Evolutionary conservation across 148 eudicot genomes (phyloP).

Genomic region (Fagopyrum esculentum): DNA sequence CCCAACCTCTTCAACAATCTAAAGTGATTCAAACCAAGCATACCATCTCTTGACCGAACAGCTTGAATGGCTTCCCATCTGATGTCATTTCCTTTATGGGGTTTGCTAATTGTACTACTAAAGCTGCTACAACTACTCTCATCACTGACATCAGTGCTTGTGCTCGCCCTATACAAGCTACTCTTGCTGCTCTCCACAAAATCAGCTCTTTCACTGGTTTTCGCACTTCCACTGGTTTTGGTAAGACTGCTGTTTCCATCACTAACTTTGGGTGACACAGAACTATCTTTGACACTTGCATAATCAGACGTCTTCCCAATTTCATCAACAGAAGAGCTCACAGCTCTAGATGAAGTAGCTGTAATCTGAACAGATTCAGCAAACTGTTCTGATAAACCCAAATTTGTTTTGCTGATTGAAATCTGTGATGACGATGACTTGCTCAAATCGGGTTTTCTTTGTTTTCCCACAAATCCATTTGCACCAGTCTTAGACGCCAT

Average conservation of each 20-base stretch:
- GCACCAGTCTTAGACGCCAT: slow-evolving; percentile 33
- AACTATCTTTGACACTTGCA: slow-evolving; percentile 44
- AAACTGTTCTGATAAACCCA: slow-evolving; percentile 21
- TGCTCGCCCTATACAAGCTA: slow-evolving; percentile 56
- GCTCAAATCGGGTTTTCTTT: not conserved
- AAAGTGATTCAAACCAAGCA: slow-evolving; percentile 55
- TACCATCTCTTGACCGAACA: slow-evolving; percentile 46
- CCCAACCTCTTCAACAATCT: slow-evolving; percentile 61
- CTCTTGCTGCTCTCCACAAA: slow-evolving; percentile 56
- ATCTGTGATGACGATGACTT: not conserved
- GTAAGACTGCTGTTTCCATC: slow-evolving; percentile 41
- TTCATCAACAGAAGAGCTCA: slow-evolving; percentile 17
- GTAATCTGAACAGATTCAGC: slow-evolving; percentile 21
- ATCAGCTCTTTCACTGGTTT: slow-evolving; percentile 39
- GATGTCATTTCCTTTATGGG: slow-evolving; percentile 59
- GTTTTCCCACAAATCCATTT: slow-evolving; percentile 15
- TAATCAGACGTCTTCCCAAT: slow-evolving; percentile 26
- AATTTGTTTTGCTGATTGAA: slow-evolving; percentile 12
- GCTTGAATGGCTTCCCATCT: slow-evolving; percentile 70
- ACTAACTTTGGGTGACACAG: slow-evolving; percentile 44
- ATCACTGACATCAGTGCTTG: slow-evolving; percentile 60
- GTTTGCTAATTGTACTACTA: slow-evolving; percentile 53
- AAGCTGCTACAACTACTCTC: slow-evolving; percentile 75
- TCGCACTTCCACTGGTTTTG: slow-evolving; percentile 55
- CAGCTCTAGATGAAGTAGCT: slow-evolving; percentile 8